Evolutionary conservation across 306 rosid species (phyloP).

Genomic region (Boehmeria nivea): DNA sequence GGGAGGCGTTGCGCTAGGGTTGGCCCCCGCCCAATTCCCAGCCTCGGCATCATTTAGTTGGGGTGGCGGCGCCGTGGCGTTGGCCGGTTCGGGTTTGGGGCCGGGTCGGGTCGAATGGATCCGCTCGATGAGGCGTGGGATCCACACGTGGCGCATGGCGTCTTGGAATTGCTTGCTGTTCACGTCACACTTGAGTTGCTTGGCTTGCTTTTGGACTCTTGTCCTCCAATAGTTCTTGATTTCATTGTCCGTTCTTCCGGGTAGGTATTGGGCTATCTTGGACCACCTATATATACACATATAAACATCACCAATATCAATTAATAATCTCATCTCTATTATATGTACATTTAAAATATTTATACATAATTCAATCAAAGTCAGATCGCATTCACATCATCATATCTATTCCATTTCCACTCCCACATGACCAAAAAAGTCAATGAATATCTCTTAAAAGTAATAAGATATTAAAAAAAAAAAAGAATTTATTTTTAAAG

Average conservation of each 20-base stretch:
- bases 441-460: background rate
- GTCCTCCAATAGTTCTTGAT: slow-evolving; percentile 97
- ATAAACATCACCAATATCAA: background rate
- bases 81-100: background rate
- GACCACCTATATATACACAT: slow-evolving; percentile 60
- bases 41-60: too few species aligned
- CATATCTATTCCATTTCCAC: too few species aligned
- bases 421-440: background rate
- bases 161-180: slow-evolving; percentile 84
- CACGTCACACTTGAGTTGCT: slow-evolving; percentile 80
- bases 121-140: slow-evolving; percentile 74
- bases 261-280: slow-evolving; percentile 74
- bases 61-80: too few species aligned
- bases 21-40: too few species aligned
- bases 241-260: slow-evolving; percentile 92
- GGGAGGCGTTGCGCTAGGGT: slow-evolving; percentile 8
- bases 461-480: background rate
- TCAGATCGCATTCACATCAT: background rate
- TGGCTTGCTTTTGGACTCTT: slow-evolving; percentile 86
- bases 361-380: too few species aligned
- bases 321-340: background rate
- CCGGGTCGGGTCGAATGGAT: slow-evolving; percentile 43
- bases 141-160: slow-evolving; percentile 76
- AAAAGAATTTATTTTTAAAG: background rate
- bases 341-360: too few species aligned